Percentiles rank a stretch among this genome's conserved stretches.
These are phyloP conservation scores for Colletotrichum destructivum DNA, from an alignment of 2,329 filamentous ascomycete genomes.

Conservation along the genomic window DNA sequence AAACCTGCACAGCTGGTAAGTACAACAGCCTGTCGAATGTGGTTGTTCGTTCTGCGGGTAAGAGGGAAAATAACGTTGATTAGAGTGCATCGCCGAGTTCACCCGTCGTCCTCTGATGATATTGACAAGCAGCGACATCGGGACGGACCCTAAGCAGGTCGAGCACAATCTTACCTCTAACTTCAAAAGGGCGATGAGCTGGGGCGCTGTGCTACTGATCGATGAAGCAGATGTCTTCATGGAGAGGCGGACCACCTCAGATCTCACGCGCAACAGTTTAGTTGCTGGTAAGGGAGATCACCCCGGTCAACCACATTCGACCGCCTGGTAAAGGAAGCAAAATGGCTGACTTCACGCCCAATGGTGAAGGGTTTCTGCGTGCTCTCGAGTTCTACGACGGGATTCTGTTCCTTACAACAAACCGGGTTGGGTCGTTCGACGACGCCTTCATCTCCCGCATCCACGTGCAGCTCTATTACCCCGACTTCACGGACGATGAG, in stretches of 20 bases:
- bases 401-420: conserved; percentile 51
- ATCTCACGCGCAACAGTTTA: conserved; percentile 39
- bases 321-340: neutral
- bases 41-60: conserved; percentile 1
- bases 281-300: conserved; percentile 39
- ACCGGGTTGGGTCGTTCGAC: conserved; percentile 49
- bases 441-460: conserved; percentile 52
- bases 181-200: conserved; percentile 46
- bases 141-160: conserved; percentile 27
- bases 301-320: neutral
- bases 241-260: conserved; percentile 40
- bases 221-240: conserved; percentile 50
- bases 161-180: conserved; percentile 39
- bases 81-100: conserved; percentile 53
- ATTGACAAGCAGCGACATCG: conserved; percentile 49
- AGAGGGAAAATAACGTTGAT: neutral
- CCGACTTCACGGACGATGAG: conserved; percentile 47
- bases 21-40: no score
- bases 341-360: neutral
- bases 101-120: conserved; percentile 51
- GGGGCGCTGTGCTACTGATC: conserved; percentile 49
- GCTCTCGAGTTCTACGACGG: conserved; percentile 51
- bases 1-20: conserved; percentile 39
- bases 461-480: conserved; percentile 50
- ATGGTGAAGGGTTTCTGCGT: conserved; percentile 47